Percentiles rank a stretch among this genome's conserved stretches.
Evolutionary conservation across 2,329 filamentous ascomycete species (phyloP).

Genomic region (Fusarium anthophilum): DNA sequence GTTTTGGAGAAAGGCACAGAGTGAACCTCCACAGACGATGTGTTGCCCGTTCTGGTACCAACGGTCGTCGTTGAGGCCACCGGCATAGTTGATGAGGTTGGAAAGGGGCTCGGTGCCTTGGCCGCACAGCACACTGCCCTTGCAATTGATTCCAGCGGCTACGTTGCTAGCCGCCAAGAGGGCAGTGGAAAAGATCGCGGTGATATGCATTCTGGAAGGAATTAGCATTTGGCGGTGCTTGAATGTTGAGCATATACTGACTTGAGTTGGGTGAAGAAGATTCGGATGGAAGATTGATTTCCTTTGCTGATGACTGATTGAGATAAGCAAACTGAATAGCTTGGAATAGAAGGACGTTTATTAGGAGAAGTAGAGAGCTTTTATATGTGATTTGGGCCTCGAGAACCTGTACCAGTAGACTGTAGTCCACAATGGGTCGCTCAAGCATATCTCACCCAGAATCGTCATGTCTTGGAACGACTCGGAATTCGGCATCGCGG

Average conservation of each 20-base stretch:
- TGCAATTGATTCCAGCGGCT: background rate
- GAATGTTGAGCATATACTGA: background rate
- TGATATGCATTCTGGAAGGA: background rate
- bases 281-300: background rate
- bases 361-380: fast-evolving
- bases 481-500: background rate
- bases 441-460: background rate
- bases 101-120: background rate
- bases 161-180: background rate
- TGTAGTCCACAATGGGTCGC: background rate
- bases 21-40: background rate
- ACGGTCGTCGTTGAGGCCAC: background rate
- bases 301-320: fast-evolving
- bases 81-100: background rate
- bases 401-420: background rate
- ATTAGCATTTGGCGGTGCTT: fast-evolving
- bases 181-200: background rate
- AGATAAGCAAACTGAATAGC: fast-evolving
- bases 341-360: fast-evolving
- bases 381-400: background rate
- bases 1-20: background rate
- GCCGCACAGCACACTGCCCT: background rate
- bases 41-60: background rate
- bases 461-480: too few species aligned
- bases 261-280: background rate